Conservation (phyloP, 345 rosid genomes). For the Geranium brycei region DNA sequence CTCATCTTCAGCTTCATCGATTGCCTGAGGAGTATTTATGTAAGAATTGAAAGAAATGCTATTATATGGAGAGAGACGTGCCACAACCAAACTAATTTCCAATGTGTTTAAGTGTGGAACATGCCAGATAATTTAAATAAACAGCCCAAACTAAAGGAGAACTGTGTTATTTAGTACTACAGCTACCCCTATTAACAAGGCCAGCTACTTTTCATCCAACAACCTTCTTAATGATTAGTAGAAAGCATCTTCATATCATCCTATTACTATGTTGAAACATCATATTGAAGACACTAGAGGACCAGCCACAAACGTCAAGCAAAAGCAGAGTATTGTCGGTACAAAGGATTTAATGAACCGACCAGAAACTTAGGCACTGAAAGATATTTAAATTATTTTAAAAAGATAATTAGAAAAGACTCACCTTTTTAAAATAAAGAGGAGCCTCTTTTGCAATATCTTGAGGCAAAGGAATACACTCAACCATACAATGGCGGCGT, state of each 20-base stretch:
- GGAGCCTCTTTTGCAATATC: constrained; percentile 72
- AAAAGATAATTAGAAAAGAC: not conserved
- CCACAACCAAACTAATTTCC: no score
- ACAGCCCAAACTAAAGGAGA: no score
- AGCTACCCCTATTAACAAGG: no score
- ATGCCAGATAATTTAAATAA: no score
- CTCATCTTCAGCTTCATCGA: constrained; percentile 93
- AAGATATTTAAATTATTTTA: no score
- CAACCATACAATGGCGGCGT: constrained; percentile 71
- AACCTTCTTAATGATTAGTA: not conserved
- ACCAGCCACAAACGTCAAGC: not conserved
- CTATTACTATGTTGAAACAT: no score
- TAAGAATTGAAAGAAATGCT: not conserved
- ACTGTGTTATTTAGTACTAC: no score
- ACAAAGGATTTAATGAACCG: not conserved
- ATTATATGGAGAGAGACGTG: no score
- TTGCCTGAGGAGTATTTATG: constrained; percentile 37
- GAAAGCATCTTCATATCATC: not conserved
- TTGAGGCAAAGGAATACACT: constrained; percentile 68
- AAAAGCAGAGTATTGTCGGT: not conserved
- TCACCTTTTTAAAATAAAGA: constrained; percentile 70
- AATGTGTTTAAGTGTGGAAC: no score
- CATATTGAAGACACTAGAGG: not conserved
- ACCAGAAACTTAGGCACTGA: not conserved
- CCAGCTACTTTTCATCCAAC: not conserved